Conservation (phyloP, 805 yeast genomes). For the Ogataea henricii region DNA sequence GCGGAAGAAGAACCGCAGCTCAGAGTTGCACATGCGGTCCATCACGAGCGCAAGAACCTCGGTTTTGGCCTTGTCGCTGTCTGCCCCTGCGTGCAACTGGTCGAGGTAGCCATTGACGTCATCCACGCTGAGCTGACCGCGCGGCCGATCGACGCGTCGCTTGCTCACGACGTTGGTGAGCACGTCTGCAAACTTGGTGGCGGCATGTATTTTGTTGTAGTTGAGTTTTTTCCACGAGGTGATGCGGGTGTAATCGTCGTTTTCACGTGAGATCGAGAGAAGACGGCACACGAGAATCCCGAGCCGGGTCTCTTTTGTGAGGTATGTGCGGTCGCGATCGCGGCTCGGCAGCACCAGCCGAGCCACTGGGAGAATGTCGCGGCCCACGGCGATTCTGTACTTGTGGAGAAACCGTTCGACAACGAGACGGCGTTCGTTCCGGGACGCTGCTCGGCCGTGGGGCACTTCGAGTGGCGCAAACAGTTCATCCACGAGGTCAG, state of each 20-base stretch:
- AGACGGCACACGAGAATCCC: slow-evolving; percentile 52
- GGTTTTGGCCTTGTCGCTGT: slow-evolving; percentile 7
- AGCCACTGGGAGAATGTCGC: slow-evolving; percentile 67
- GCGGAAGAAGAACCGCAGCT: slow-evolving; percentile 56
- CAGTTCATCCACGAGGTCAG: slow-evolving; percentile 42
- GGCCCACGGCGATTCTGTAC: slow-evolving; percentile 59
- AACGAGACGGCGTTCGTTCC: slow-evolving; percentile 18
- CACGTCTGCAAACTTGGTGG: slow-evolving; percentile 49
- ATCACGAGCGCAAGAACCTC: slow-evolving; percentile 42
- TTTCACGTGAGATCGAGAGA: slow-evolving; percentile 58
- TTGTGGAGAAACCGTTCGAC: slow-evolving; percentile 43
- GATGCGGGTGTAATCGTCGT: slow-evolving; percentile 58
- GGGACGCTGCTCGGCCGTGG: slow-evolving; percentile 12
- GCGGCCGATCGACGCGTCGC: slow-evolving; percentile 44
- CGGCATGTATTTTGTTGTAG: slow-evolving; percentile 36
- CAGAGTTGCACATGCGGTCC: slow-evolving; percentile 44
- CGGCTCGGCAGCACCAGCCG: slow-evolving; percentile 62
- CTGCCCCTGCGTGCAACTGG: slow-evolving; percentile 37
- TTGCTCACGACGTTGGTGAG: slow-evolving; percentile 51
- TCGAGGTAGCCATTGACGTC: slow-evolving; percentile 53
- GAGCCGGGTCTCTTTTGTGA: slow-evolving; percentile 63
- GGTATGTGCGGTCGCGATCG: slow-evolving; percentile 55
- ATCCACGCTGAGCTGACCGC: slow-evolving; percentile 44
- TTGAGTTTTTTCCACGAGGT: slow-evolving; percentile 49
- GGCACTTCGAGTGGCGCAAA: slow-evolving; percentile 42